Conservation (phyloP, 306 rosid genomes). For the Prunus dulcis region DNA sequence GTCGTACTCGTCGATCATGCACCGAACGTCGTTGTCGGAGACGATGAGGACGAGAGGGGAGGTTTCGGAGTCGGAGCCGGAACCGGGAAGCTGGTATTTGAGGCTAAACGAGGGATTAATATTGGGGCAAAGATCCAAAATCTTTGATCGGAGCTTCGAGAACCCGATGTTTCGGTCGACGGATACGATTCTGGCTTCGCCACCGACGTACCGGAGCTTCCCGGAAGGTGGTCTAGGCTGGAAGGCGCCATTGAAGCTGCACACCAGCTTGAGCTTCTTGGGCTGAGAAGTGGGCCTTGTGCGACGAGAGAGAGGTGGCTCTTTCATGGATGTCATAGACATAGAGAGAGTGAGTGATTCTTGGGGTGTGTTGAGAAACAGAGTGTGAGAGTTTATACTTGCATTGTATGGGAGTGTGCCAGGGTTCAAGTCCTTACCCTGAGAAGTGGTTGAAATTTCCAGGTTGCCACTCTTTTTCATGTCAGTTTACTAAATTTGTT, state of each 20-base stretch:
- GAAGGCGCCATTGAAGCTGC: constrained; percentile 31
- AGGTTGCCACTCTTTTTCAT: background rate
- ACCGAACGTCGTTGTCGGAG: constrained; percentile 31
- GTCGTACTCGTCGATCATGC: constrained; percentile 29
- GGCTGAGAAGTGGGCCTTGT: constrained; percentile 7
- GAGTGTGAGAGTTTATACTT: background rate
- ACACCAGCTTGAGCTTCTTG: constrained; percentile 27
- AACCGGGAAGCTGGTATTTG: constrained; percentile 15
- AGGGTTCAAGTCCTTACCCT: background rate
- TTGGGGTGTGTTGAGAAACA: background rate
- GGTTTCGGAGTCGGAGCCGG: background rate
- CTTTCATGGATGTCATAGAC: constrained; percentile 21
- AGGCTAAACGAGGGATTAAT: constrained; percentile 3
- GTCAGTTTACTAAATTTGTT: background rate
- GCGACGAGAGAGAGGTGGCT: constrained; percentile 17
- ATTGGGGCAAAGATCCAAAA: constrained; percentile 19
- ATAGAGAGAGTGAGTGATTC: background rate
- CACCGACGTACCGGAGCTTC: constrained; percentile 24
- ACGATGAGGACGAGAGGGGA: constrained; percentile 10
- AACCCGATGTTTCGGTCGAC: constrained; percentile 14
- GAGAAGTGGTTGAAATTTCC: background rate
- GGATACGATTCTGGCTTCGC: constrained; percentile 31
- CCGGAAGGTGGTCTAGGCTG: constrained; percentile 14
- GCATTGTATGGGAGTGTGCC: background rate
- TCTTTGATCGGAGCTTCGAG: constrained; percentile 24